Conservation (phyloP, 225 moss, liverwort and hornwort genomes). For the Bryum argenteum region DNA sequence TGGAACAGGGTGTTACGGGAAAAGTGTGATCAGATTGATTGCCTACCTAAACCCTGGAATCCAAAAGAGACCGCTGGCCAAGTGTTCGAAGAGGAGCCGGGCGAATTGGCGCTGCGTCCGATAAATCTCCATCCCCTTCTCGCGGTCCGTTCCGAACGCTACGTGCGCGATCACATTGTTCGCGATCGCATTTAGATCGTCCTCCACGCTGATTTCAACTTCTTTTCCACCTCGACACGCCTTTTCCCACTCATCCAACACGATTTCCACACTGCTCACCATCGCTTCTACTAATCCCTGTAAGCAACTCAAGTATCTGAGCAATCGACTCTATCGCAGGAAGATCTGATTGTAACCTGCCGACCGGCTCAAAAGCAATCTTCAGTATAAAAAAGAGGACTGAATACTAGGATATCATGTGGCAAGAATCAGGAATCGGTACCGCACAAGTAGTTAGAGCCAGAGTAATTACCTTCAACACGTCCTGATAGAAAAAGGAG, state of each 20-base stretch:
- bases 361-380: no score
- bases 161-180: conserved; percentile 38
- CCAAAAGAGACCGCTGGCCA: conserved; percentile 41
- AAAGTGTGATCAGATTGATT: background rate
- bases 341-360: background rate
- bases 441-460: background rate
- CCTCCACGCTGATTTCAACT: conserved; percentile 48
- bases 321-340: background rate
- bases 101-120: conserved; percentile 34
- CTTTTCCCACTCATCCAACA: conserved; percentile 49
- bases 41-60: conserved; percentile 46
- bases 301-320: background rate
- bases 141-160: conserved; percentile 46
- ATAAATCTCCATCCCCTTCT: conserved; percentile 46
- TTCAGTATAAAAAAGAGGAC: no score
- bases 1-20: background rate
- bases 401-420: no score
- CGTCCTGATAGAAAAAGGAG: conserved; percentile 54
- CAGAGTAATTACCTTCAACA: conserved; percentile 40
- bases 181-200: conserved; percentile 40
- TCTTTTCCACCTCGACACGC: conserved; percentile 29
- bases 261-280: conserved; percentile 36
- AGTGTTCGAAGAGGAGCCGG: conserved; percentile 31
- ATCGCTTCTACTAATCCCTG: conserved; percentile 45
- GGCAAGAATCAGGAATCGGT: background rate